Evolutionary conservation across 2,329 filamentous ascomycete genomes (phyloP).

Genomic region (Fusarium domesticum): DNA sequence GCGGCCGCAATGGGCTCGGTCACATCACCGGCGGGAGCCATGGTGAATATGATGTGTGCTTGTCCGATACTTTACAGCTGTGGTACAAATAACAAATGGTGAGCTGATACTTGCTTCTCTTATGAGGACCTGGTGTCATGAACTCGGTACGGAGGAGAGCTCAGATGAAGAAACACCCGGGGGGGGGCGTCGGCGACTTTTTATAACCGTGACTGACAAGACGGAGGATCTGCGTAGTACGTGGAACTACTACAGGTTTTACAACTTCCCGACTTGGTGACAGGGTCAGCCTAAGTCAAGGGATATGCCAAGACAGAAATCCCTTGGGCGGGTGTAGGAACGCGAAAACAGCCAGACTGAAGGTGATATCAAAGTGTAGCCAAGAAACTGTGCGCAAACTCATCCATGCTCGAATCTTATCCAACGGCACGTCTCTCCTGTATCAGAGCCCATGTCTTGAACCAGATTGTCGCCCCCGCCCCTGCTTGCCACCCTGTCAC

Average conservation of each 20-base stretch:
- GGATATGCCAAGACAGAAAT: not conserved
- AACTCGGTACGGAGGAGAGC: not conserved
- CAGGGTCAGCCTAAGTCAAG: not conserved
- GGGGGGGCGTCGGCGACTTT: constrained; percentile 1
- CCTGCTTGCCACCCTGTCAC: no score
- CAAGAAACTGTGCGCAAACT: not conserved
- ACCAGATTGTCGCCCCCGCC: no score
- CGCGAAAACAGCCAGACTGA: not conserved
- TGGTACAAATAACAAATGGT: not conserved
- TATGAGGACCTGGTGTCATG: not conserved
- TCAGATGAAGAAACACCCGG: not conserved
- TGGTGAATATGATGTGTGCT: constrained; percentile 13
- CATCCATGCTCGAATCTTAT: no score
- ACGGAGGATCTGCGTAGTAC: not conserved
- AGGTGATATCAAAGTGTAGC: not conserved
- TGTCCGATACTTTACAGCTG: not conserved
- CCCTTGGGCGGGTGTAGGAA: not conserved
- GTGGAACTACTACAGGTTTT: not conserved
- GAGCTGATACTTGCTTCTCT: not conserved
- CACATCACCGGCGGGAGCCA: constrained; percentile 33
- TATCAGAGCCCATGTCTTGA: no score
- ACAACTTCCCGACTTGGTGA: not conserved
- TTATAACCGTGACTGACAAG: constrained; percentile 9
- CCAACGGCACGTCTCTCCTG: no score
- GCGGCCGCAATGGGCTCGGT: constrained; percentile 37